A percentile compares a stretch with the other conserved stretches of the same genome.
Conservation (phyloP, 352 stramenopile genomes). For the Phytophthora tentaculata region DNA sequence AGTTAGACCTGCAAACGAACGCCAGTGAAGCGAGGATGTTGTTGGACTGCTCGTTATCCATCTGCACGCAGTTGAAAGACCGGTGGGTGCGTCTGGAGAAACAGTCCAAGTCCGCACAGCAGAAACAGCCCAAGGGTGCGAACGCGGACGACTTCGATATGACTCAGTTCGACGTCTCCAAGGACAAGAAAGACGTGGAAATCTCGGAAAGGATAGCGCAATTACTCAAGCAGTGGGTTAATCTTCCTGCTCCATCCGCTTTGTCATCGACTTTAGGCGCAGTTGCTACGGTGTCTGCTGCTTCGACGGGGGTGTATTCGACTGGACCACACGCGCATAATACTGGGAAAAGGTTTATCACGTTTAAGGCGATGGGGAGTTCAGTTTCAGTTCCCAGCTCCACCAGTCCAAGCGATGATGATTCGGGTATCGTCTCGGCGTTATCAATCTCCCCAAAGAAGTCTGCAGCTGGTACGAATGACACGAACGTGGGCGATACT, state of each 20-base stretch:
- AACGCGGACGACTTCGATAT: constrained; percentile 51
- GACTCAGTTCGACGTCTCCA: constrained; percentile 63
- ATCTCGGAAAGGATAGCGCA: constrained; percentile 59
- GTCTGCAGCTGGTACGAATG: constrained; percentile 24
- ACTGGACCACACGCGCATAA: constrained; percentile 1
- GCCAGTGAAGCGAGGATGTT: constrained; percentile 53
- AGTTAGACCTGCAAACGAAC: constrained; percentile 49
- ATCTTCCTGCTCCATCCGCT: constrained; percentile 20
- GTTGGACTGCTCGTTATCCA: constrained; percentile 60
- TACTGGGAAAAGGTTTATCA: constrained; percentile 30
- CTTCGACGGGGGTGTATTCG: constrained; percentile 4
- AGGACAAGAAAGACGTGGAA: constrained; percentile 54
- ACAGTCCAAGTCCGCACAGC: constrained; percentile 39
- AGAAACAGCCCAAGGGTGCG: constrained; percentile 28
- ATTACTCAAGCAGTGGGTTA: constrained; percentile 69
- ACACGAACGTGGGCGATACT: constrained; percentile 27
- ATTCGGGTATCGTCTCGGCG: constrained; percentile 28
- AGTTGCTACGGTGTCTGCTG: background rate
- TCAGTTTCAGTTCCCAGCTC: constrained; percentile 16
- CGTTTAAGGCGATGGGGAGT: constrained; percentile 33
- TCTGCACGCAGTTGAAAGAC: constrained; percentile 65
- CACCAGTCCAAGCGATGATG: constrained; percentile 14
- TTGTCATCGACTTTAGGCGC: constrained; percentile 25
- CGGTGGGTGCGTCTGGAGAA: constrained; percentile 70
- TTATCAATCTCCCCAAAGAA: constrained; percentile 52